Evolutionary conservation across 176 grass and related monocot genomes (phyloP).

Genomic region (Panicum miliaceum): DNA sequence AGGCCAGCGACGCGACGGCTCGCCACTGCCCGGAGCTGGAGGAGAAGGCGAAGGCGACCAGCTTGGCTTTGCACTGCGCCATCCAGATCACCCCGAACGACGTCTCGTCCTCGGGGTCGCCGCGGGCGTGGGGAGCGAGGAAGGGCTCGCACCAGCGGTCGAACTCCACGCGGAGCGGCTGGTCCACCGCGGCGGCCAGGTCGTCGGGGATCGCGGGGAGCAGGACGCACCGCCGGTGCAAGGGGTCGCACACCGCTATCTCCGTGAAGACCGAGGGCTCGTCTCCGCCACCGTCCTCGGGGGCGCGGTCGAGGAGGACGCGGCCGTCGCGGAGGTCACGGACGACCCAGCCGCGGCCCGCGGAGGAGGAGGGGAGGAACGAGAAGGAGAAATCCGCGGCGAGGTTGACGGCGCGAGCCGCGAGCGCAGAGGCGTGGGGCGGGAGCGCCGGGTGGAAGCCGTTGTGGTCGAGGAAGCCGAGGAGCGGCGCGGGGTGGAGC

Average conservation of each 20-base stretch:
- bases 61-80: constrained; percentile 45
- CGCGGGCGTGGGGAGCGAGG: not conserved
- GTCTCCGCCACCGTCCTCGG: not conserved
- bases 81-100: constrained; percentile 44
- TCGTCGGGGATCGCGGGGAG: constrained; percentile 34
- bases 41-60: constrained; percentile 38
- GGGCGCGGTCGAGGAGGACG: constrained; percentile 48
- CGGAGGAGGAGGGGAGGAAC: constrained; percentile 39
- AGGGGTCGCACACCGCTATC: constrained; percentile 47
- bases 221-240: constrained; percentile 37
- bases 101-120: constrained; percentile 1
- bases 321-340: constrained; percentile 45
- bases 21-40: constrained; percentile 30
- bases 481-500: constrained; percentile 42
- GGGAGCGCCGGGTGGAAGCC: constrained; percentile 36
- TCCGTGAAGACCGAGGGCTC: constrained; percentile 20
- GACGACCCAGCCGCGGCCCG: constrained; percentile 26
- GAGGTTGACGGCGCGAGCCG: constrained; percentile 23
- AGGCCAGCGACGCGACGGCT: constrained; percentile 12
- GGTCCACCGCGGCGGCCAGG: constrained; percentile 42
- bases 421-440: constrained; percentile 35
- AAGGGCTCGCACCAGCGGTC: constrained; percentile 50
- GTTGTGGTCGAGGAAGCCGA: constrained; percentile 39
- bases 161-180: constrained; percentile 35
- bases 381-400: constrained; percentile 51